Conservation (phyloP, 2,329 filamentous ascomycete genomes). For the Verticillium albo-atrum region DNA sequence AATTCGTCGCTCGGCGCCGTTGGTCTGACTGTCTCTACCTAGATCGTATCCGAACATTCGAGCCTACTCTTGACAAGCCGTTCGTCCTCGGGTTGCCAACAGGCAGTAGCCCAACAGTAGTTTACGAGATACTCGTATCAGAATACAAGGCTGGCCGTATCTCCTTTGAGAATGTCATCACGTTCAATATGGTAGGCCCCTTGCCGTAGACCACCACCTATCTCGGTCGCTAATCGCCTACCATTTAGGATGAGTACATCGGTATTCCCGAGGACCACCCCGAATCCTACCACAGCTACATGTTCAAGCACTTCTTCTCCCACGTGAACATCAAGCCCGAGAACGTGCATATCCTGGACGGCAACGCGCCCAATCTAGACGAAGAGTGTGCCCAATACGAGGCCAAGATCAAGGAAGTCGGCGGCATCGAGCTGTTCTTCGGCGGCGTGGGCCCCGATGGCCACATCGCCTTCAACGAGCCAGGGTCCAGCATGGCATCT, state of each 20-base stretch:
- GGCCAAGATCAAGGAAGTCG: constrained; percentile 60
- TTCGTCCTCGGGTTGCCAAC: constrained; percentile 18
- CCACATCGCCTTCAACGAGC: constrained; percentile 80
- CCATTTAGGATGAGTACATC: constrained; percentile 68
- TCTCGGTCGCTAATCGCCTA: neutral
- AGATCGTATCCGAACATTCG: constrained; percentile 24
- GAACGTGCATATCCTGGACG: constrained; percentile 69
- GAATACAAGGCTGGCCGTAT: constrained; percentile 49
- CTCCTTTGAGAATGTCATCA: constrained; percentile 61
- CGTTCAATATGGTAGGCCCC: constrained; percentile 63
- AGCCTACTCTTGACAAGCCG: constrained; percentile 13
- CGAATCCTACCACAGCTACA: constrained; percentile 76
- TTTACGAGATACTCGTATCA: constrained; percentile 54
- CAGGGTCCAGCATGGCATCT: constrained; percentile 65
- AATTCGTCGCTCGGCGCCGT: neutral
- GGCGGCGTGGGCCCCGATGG: constrained; percentile 74
- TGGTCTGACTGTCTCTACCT: constrained; percentile 25
- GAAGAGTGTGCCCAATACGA: constrained; percentile 72
- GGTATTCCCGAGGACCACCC: constrained; percentile 69
- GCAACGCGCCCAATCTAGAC: constrained; percentile 64
- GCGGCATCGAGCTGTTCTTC: constrained; percentile 73
- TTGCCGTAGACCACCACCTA: constrained; percentile 5
- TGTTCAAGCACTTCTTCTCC: constrained; percentile 78
- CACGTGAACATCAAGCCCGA: constrained; percentile 66
- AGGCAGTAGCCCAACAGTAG: constrained; percentile 14